Conservation (phyloP, 106 monocot species). For the Allium sativum region DNA sequence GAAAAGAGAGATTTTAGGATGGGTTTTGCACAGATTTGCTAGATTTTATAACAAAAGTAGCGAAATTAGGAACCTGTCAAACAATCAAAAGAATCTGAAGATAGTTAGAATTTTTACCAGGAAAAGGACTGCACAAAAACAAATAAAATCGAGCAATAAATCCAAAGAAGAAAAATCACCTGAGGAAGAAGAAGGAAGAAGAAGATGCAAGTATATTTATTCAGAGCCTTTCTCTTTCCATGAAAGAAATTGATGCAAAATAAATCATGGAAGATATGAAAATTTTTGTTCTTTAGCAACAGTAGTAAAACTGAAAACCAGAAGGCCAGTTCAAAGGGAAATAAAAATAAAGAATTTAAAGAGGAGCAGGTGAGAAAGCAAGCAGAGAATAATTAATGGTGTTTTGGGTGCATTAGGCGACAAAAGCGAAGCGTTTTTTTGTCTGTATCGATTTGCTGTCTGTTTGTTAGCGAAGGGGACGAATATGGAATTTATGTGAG, state of each 20-base stretch:
- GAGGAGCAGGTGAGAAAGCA: neutral
- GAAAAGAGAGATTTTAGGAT: too few relatives aligned
- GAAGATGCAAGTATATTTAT: neutral
- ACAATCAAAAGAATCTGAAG: too few relatives aligned
- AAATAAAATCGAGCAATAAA: neutral
- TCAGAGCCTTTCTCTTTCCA: neutral
- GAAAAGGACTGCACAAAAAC: too few relatives aligned
- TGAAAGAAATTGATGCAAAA: neutral
- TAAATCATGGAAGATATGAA: neutral
- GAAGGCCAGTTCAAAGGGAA: neutral
- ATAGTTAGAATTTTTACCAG: too few relatives aligned
- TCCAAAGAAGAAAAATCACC: neutral
- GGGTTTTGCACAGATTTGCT: too few relatives aligned
- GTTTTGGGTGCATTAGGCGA: slow-evolving; percentile 18
- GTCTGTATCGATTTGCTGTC: slow-evolving; percentile 11
- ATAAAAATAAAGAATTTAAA: neutral
- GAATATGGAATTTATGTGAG: slow-evolving; percentile 21
- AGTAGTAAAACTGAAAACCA: too few relatives aligned
- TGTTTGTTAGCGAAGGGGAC: slow-evolving; percentile 14
- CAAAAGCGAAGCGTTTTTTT: slow-evolving; percentile 19
- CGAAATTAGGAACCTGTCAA: neutral
- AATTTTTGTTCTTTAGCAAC: too few relatives aligned
- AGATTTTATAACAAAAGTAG: neutral
- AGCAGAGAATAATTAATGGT: neutral
- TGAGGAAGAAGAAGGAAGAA: neutral